Evolutionary conservation across 169 alveolate genomes (phyloP).

Genomic region (Cryptosporidium canis): DNA sequence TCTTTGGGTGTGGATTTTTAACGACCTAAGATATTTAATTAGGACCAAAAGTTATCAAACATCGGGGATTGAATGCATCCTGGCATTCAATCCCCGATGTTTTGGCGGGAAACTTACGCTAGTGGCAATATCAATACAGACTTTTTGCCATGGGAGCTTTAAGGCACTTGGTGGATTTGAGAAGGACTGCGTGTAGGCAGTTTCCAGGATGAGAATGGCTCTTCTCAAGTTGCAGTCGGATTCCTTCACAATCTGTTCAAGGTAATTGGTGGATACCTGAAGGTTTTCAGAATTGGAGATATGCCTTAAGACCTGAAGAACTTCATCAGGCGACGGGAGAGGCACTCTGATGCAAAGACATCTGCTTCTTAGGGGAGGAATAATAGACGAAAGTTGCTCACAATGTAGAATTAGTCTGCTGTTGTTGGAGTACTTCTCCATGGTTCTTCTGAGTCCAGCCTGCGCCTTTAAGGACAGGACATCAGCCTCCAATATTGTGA

Average conservation of each 20-base stretch:
- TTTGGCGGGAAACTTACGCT: slow-evolving; percentile 55
- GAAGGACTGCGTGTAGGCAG: slow-evolving; percentile 79
- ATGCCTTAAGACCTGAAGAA: slow-evolving; percentile 78
- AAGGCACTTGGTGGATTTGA: slow-evolving; percentile 66
- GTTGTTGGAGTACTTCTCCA: slow-evolving; percentile 91
- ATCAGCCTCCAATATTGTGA: slow-evolving; percentile 91
- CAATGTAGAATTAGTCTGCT: slow-evolving; percentile 91
- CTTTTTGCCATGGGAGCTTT: slow-evolving; percentile 82
- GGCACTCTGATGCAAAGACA: slow-evolving; percentile 94
- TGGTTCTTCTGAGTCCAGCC: slow-evolving; percentile 94
- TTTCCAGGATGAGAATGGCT: slow-evolving; percentile 87
- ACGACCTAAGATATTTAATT: not conserved
- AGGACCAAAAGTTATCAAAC: slow-evolving; percentile 25
- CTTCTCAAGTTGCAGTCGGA: slow-evolving; percentile 88
- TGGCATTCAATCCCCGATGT: slow-evolving; percentile 69
- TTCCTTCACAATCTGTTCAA: slow-evolving; percentile 79
- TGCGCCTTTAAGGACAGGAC: slow-evolving; percentile 91
- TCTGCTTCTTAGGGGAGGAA: slow-evolving; percentile 93
- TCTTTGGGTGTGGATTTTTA: slow-evolving; percentile 57
- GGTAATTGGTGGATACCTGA: slow-evolving; percentile 81
- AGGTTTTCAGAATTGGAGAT: slow-evolving; percentile 81
- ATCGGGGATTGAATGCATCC: not conserved
- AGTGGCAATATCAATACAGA: slow-evolving; percentile 76
- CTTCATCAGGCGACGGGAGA: slow-evolving; percentile 88
- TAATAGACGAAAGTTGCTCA: slow-evolving; percentile 85